These are phyloP conservation scores for Brasenia schreberi DNA, from an alignment of 164 flowering plant genomes.

Conservation along the genomic window DNA sequence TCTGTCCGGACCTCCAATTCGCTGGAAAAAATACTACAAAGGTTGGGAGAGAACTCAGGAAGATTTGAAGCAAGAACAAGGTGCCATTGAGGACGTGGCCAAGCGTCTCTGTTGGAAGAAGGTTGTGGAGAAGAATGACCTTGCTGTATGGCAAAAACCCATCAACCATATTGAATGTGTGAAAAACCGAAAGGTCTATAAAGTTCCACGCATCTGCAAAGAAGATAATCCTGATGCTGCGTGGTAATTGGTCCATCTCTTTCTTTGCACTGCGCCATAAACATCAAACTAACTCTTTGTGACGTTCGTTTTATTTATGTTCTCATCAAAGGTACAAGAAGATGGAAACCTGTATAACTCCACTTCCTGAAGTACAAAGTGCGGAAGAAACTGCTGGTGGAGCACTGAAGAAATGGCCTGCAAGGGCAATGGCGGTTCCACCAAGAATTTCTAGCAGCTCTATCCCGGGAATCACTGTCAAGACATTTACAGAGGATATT, in stretches of 20 bases:
- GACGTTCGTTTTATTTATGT: too few relatives aligned
- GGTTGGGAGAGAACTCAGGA: constrained; percentile 96
- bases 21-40: constrained; percentile 81
- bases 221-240: constrained; percentile 63
- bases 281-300: too few relatives aligned
- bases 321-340: constrained; percentile 31
- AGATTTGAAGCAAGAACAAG: constrained; percentile 87
- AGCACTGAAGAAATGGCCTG: constrained; percentile 82
- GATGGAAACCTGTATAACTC: constrained; percentile 85
- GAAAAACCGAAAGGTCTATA: constrained; percentile 24
- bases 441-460: constrained; percentile 75
- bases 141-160: constrained; percentile 86
- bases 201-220: constrained; percentile 71
- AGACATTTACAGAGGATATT: constrained; percentile 59
- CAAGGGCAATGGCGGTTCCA: constrained; percentile 66
- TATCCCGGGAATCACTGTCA: constrained; percentile 42
- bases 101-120: constrained; percentile 84
- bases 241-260: constrained; percentile 25
- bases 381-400: constrained; percentile 80
- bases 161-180: constrained; percentile 69
- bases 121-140: constrained; percentile 67
- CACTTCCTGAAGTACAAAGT: constrained; percentile 65
- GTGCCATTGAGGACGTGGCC: constrained; percentile 68
- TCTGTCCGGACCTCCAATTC: constrained; percentile 92
- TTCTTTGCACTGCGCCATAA: background rate